Evolutionary conservation across 768 basidiomycete species (phyloP).

Genomic region (Psilocybe azurescens): DNA sequence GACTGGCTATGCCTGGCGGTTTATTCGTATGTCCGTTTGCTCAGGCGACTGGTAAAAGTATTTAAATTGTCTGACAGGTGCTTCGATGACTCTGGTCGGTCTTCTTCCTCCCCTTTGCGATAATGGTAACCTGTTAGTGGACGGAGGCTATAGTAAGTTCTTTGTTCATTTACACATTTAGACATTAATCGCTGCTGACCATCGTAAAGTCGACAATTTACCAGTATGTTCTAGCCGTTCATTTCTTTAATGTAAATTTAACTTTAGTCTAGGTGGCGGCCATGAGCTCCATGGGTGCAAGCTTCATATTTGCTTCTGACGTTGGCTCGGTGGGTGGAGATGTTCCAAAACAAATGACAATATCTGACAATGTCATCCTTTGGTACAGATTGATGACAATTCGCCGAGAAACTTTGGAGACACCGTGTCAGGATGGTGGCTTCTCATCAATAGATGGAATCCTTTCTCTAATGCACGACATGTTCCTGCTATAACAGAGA

Average conservation of each 20-base stretch:
- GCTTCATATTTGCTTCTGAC: conserved; percentile 89
- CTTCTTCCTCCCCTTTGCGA: conserved; percentile 94
- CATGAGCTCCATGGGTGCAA: conserved; percentile 92
- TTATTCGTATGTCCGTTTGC: conserved; percentile 62
- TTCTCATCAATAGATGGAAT: conserved; percentile 91
- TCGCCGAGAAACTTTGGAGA: conserved; percentile 95
- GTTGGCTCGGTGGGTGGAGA: conserved; percentile 76
- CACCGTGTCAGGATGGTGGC: conserved; percentile 95
- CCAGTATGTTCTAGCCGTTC: conserved; percentile 57
- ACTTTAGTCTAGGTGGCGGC: conserved; percentile 71
- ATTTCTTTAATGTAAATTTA: not conserved
- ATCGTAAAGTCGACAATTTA: conserved; percentile 79
- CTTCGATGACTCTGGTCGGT: conserved; percentile 97
- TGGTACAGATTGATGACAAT: conserved; percentile 84
- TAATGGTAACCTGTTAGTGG: conserved; percentile 90
- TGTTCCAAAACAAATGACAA: not conserved
- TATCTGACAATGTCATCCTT: conserved; percentile 2
- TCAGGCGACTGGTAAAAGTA: not conserved
- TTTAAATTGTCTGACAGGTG: conserved; percentile 54
- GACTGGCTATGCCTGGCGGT: conserved; percentile 98
- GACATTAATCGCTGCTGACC: conserved; percentile 16
- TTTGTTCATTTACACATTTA: not conserved
- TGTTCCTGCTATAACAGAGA: conserved; percentile 90
- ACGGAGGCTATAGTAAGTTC: conserved; percentile 83
- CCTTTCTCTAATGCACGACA: conserved; percentile 81